Percentiles rank a stretch among this genome's conserved stretches.
Evolutionary conservation across 768 basidiomycete species (phyloP).

Genomic region (Mycena galericulata): DNA sequence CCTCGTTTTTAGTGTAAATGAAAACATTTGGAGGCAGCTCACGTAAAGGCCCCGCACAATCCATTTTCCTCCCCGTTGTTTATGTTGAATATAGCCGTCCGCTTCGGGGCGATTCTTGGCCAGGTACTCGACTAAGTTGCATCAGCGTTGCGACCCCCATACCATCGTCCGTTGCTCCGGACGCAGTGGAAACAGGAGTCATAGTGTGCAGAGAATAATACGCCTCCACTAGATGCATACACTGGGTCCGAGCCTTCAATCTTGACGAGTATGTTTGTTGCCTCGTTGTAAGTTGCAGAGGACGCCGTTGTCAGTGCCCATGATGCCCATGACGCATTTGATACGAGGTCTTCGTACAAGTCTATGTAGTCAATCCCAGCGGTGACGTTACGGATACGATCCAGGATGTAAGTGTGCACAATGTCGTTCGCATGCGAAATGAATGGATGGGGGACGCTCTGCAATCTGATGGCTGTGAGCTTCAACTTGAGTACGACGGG

Average conservation of each 20-base stretch:
- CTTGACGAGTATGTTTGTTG: slow-evolving; percentile 75
- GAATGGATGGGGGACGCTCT: slow-evolving; percentile 78
- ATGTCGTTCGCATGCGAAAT: slow-evolving; percentile 82
- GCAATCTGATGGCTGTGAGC: slow-evolving; percentile 61
- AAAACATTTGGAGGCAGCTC: slow-evolving; percentile 32
- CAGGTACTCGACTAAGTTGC: slow-evolving; percentile 71
- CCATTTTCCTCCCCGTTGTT: slow-evolving; percentile 90
- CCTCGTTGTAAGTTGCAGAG: slow-evolving; percentile 68
- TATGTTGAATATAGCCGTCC: slow-evolving; percentile 83
- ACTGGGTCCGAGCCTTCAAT: slow-evolving; percentile 62
- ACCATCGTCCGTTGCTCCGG: slow-evolving; percentile 83
- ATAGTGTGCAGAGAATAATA: slow-evolving; percentile 85
- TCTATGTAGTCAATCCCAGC: slow-evolving; percentile 57
- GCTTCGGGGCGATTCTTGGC: slow-evolving; percentile 59
- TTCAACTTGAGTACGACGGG: background rate
- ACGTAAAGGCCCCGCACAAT: slow-evolving; percentile 79
- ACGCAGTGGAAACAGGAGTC: slow-evolving; percentile 83
- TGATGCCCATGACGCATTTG: slow-evolving; percentile 58
- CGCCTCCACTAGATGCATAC: slow-evolving; percentile 52
- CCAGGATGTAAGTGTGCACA: slow-evolving; percentile 70
- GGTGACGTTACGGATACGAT: slow-evolving; percentile 63
- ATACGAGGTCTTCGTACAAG: slow-evolving; percentile 61
- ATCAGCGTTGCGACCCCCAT: slow-evolving; percentile 78
- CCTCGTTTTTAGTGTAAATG: background rate
- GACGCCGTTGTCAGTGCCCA: background rate